These are phyloP conservation scores for Penicillium expansum DNA, from an alignment of 2,329 filamentous ascomycete species.

Conservation along the genomic window DNA sequence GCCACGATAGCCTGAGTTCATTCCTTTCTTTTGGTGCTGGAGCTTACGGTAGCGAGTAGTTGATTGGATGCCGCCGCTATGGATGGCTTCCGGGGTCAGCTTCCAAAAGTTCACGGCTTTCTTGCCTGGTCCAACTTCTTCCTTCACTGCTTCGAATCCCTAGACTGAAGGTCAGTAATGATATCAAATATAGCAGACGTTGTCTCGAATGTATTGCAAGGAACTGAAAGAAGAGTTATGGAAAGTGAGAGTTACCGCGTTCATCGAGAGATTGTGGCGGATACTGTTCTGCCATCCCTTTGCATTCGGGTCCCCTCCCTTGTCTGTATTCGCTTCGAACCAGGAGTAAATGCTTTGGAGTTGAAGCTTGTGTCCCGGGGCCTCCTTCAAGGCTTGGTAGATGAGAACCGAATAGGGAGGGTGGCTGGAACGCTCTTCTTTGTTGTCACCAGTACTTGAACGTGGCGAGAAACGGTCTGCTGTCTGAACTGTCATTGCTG, in stretches of 20 bases:
- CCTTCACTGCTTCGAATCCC: slow-evolving; percentile 55
- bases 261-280: slow-evolving; percentile 94
- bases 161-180: slow-evolving; percentile 13
- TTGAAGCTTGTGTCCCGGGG: slow-evolving; percentile 66
- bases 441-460: slow-evolving; percentile 15
- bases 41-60: slow-evolving; percentile 74
- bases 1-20: slow-evolving; percentile 37
- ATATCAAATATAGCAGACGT: background rate
- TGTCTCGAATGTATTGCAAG: slow-evolving; percentile 5
- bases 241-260: slow-evolving; percentile 58
- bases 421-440: slow-evolving; percentile 41
- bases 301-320: slow-evolving; percentile 57
- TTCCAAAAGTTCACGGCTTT: slow-evolving; percentile 74
- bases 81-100: slow-evolving; percentile 66
- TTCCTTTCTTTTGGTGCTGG: slow-evolving; percentile 38
- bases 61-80: slow-evolving; percentile 68
- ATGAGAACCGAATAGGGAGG: slow-evolving; percentile 82
- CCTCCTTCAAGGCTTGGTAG: slow-evolving; percentile 68
- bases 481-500: slow-evolving; percentile 1
- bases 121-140: slow-evolving; percentile 46
- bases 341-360: slow-evolving; percentile 87
- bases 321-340: slow-evolving; percentile 79
- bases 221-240: slow-evolving; percentile 2
- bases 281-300: slow-evolving; percentile 96
- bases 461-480: slow-evolving; percentile 26